These are phyloP conservation scores for Magnusiomyces sp. DNA, from an alignment of 1,139 yeast genomes.

Conservation along the genomic window DNA sequence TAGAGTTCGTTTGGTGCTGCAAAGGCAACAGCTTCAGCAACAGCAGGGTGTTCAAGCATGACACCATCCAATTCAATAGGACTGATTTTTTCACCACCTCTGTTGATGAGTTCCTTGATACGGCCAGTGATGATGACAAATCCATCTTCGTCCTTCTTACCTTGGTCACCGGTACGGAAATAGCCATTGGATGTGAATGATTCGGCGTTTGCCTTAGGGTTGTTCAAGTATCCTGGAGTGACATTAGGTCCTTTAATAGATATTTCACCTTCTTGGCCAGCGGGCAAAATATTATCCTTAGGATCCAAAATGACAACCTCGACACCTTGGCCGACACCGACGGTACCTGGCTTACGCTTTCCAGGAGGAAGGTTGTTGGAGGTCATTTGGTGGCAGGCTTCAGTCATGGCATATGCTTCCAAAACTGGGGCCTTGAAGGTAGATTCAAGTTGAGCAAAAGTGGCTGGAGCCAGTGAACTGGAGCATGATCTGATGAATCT, in stretches of 20 bases:
- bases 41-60: conserved; percentile 46
- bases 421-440: conserved; percentile 54
- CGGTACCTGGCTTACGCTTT: conserved; percentile 56
- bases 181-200: conserved; percentile 49
- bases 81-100: conserved; percentile 65
- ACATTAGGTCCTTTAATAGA: conserved; percentile 57
- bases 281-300: conserved; percentile 38
- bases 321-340: conserved; percentile 63
- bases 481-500: conserved; percentile 64
- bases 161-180: conserved; percentile 71
- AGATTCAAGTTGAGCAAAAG: conserved; percentile 46
- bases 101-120: conserved; percentile 55
- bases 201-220: conserved; percentile 56
- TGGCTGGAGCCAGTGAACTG: conserved; percentile 55
- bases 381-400: conserved; percentile 64
- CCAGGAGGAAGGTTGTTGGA: conserved; percentile 60
- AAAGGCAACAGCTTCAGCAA: conserved; percentile 59
- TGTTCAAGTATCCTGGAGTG: conserved; percentile 62
- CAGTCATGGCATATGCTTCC: conserved; percentile 76
- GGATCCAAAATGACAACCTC: conserved; percentile 49
- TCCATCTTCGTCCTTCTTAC: conserved; percentile 50
- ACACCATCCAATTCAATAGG: conserved; percentile 58
- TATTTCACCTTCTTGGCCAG: conserved; percentile 55
- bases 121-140: conserved; percentile 54
- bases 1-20: conserved; percentile 56